Evolutionary conservation across 495 filamentous ascomycete genomes (phyloP).

Genomic region (Margaritispora aquatica): DNA sequence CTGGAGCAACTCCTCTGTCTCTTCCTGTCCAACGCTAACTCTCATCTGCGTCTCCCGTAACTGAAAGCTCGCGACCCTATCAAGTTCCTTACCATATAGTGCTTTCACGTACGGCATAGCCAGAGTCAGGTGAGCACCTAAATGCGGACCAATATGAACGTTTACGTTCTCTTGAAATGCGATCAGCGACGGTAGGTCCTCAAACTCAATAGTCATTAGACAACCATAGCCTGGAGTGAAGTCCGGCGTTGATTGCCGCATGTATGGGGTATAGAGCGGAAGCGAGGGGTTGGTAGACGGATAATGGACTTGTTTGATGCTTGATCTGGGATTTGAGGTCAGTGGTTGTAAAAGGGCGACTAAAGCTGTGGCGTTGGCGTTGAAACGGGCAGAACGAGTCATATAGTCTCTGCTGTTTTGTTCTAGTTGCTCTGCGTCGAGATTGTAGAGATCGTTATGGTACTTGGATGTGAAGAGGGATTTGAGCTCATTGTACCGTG

Average conservation of each 20-base stretch:
- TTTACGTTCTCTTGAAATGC: constrained; percentile 37
- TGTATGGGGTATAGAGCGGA: constrained; percentile 28
- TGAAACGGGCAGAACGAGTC: constrained; percentile 30
- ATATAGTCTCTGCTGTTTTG: constrained; percentile 36
- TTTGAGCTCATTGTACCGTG: constrained; percentile 25
- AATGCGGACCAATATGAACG: constrained; percentile 38
- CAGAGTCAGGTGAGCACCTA: constrained; percentile 41
- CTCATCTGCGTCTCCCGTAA: constrained; percentile 29
- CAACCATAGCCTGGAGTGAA: constrained; percentile 31
- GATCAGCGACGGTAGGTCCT: constrained; percentile 18
- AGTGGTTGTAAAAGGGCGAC: constrained; percentile 29
- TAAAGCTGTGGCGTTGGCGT: constrained; percentile 36
- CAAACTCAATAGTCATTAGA: constrained; percentile 38
- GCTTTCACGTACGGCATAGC: constrained; percentile 33
- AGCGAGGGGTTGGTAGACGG: constrained; percentile 27
- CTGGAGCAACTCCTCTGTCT: constrained; percentile 27
- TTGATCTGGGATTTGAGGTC: constrained; percentile 17
- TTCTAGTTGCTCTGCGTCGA: constrained; percentile 36
- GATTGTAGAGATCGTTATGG: constrained; percentile 33
- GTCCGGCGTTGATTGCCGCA: constrained; percentile 31
- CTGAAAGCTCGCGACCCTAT: constrained; percentile 24
- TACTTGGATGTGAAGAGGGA: constrained; percentile 24
- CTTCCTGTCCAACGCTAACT: constrained; percentile 37
- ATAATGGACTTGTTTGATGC: constrained; percentile 33
- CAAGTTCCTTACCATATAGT: constrained; percentile 27